Percentiles rank a stretch among this genome's conserved stretches.
phyloP scores from a whole-genome alignment of 108 stramenopile genomes.

The Nitzschia sp. region DNA sequence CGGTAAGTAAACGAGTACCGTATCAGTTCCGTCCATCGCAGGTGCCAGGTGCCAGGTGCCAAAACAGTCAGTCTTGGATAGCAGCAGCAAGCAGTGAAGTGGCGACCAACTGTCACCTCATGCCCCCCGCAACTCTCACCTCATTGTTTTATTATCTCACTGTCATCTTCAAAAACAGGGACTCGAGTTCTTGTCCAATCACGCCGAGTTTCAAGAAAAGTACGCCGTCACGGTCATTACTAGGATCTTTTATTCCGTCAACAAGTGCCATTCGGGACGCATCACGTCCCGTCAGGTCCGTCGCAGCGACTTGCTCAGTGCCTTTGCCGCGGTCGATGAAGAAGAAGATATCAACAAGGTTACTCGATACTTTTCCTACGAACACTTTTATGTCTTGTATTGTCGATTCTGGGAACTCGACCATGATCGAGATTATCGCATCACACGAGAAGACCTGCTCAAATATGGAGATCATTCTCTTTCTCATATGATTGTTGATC shows the following conservation, averaged over 20 bases:
- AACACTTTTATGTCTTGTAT: conserved; percentile 99
- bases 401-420: conserved; percentile 99
- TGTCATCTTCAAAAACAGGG: conserved; percentile 33
- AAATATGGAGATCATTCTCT: conserved; percentile 96
- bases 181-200: conserved; percentile 87
- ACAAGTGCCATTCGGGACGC: conserved; percentile 84
- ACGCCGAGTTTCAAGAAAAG: conserved; percentile 97
- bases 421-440: conserved; percentile 92
- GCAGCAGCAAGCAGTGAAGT: too few species aligned
- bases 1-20: too few species aligned
- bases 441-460: conserved; percentile 91
- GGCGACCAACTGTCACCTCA: too few species aligned
- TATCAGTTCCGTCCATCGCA: too few species aligned
- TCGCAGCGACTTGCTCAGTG: conserved; percentile 81
- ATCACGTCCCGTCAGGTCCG: conserved; percentile 90
- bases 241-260: conserved; percentile 94
- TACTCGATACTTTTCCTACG: conserved; percentile 90
- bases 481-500: conserved; percentile 94
- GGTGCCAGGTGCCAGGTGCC: neutral
- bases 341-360: conserved; percentile 98
- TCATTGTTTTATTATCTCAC: too few species aligned
- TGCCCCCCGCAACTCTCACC: too few species aligned
- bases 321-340: conserved; percentile 89
- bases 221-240: conserved; percentile 96
- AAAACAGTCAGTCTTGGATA: conserved; percentile 56